Evolutionary conservation across 768 basidiomycete genomes (phyloP).

Genomic region (Pisolithus sp.): DNA sequence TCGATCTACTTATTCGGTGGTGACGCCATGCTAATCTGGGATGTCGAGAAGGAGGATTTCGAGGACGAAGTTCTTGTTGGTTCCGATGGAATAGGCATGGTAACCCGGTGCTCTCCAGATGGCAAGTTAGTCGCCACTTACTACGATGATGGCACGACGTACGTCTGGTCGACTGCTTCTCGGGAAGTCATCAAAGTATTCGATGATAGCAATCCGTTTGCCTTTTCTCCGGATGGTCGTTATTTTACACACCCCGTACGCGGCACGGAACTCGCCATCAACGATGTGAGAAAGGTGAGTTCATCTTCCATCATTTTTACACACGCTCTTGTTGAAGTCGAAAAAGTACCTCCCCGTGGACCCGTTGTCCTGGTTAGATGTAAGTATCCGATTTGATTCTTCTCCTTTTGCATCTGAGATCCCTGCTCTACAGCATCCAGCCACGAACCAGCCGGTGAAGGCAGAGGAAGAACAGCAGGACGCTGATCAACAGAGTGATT

Average conservation of each 20-base stretch:
- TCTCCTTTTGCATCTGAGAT: background rate
- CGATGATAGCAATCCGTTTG: slow-evolving; percentile 53
- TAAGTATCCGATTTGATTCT: background rate
- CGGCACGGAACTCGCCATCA: background rate
- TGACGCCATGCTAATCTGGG: slow-evolving; percentile 11
- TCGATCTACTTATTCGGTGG: slow-evolving; percentile 8
- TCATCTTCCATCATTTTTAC: background rate
- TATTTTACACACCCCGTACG: background rate
- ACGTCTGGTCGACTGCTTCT: slow-evolving; percentile 8
- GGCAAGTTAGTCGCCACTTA: slow-evolving; percentile 7
- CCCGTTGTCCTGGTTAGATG: background rate
- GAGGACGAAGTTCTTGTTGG: background rate
- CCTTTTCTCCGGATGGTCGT: slow-evolving; percentile 1
- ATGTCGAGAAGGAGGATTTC: slow-evolving; percentile 4
- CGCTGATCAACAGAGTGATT: background rate
- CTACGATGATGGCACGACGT: slow-evolving; percentile 6
- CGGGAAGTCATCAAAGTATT: slow-evolving; percentile 35
- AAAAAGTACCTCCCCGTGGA: background rate
- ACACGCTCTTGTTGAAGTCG: background rate
- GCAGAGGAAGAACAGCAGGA: background rate
- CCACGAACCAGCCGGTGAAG: background rate
- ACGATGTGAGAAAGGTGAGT: background rate
- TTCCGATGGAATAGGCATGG: background rate
- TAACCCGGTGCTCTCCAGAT: slow-evolving; percentile 10
- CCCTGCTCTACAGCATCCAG: background rate